Evolutionary conservation across 177 flowering plant species (phyloP), one percentile per base, ranked within the genome.

Genomic region (Tripterygium wilfordii): DNA sequence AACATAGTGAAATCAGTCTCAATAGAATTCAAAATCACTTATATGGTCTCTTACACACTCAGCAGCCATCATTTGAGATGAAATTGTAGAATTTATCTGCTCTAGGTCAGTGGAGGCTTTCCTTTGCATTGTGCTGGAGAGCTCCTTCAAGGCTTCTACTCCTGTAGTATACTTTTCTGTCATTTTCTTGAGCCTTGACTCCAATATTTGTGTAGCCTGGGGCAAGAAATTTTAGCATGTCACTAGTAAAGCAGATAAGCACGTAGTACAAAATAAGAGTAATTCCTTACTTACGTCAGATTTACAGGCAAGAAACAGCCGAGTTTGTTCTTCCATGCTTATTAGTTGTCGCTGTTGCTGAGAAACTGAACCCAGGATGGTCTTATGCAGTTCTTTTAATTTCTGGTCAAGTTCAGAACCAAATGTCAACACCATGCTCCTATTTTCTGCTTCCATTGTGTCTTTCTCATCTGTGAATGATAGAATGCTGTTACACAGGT

Each of bases 271-370:
- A 18, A 20, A 19, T 10, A 21, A 36, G 4, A 36, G 8, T 15
- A 36, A 47, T 14, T 42, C 36, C 18, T 33, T 29, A 40, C 80
- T 74, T 76, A 89, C 95, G 65, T 84, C 85, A 51, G 51, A 68
- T 77, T 84, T 90, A 56, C 77, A 67, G 12, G 86, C 83, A 66
- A 87, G 71, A 64, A 84, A 82, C 37, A 80, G 70, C 45, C 57
- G 21, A 8, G 58, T 48, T 50, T 69, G 65, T 45, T 89, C 90
- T 66, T 80, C 90, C 77, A 84, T 74, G 62, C 70, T 58, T 67
- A 66, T 77, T 48, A 89, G 53, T 27, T 82, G 83, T 51, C 78
- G 80, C 59, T 82, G 83, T 48, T 86, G 97, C 57, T 83, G 81
- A 35, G 81, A 75, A 64, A 84, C 66, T 31, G 86, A 83, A 10